Percentiles rank a stretch among this genome's conserved stretches.
Conservation (phyloP, 345 rosid species). For the Acer campestre region DNA sequence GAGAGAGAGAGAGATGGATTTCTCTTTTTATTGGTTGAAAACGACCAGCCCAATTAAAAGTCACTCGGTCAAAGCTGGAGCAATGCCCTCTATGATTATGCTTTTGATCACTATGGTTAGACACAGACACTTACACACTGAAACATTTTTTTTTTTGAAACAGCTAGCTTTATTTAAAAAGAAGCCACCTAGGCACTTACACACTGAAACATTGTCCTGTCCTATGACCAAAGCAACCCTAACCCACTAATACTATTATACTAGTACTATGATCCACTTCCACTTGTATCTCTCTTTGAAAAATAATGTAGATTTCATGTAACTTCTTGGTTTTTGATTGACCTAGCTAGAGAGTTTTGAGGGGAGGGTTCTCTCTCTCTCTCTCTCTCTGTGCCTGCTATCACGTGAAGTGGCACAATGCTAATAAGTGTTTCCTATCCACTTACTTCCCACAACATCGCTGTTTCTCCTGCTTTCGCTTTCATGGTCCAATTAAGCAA, state of each 20-base stretch:
- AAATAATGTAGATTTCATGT: conserved; percentile 15
- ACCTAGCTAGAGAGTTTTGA: background rate
- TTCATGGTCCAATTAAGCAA: conserved; percentile 24
- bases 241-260: background rate
- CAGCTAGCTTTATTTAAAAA: too few relatives aligned
- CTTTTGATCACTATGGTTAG: conserved; percentile 17
- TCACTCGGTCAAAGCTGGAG: conserved; percentile 29
- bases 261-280: background rate
- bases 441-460: conserved; percentile 32
- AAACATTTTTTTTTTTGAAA: too few relatives aligned
- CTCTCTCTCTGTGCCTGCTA: conserved; percentile 27
- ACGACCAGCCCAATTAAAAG: conserved; percentile 36
- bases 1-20: conserved; percentile 12
- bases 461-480: conserved; percentile 20
- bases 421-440: conserved; percentile 29
- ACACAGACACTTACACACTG: conserved; percentile 25
- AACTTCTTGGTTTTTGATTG: conserved; percentile 11
- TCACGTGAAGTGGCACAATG: conserved; percentile 44
- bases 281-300: too few relatives aligned
- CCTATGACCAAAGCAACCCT: background rate
- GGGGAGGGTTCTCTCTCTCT: background rate
- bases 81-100: conserved; percentile 25
- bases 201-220: background rate
- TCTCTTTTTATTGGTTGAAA: conserved; percentile 54
- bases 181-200: conserved; percentile 24